Evolutionary conservation across 2,329 filamentous ascomycete species (phyloP).

Genomic region (Claviceps purpurea): DNA sequence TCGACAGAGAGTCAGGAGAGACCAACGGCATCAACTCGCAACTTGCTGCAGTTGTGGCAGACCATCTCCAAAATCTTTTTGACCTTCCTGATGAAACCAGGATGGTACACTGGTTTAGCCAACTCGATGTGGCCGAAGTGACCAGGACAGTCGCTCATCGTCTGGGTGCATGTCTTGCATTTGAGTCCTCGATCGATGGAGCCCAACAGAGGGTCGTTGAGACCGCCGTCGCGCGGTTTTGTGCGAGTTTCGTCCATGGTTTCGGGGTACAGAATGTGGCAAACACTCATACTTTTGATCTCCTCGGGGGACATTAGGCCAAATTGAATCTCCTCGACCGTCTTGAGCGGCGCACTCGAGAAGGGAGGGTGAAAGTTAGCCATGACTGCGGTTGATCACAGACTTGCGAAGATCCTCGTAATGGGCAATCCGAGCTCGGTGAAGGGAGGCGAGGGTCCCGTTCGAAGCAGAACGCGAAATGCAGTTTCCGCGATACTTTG

Average conservation of each 20-base stretch:
- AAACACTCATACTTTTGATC: conserved; percentile 97
- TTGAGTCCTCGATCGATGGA: conserved; percentile 93
- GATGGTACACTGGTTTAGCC: conserved; percentile 87
- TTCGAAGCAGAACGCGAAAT: conserved; percentile 8
- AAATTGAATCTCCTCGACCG: conserved; percentile 98
- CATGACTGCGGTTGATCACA: conserved; percentile 46
- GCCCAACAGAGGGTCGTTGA: conserved; percentile 91
- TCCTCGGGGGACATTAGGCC: conserved; percentile 95
- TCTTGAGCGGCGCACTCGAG: conserved; percentile 91
- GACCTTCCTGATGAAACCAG: conserved; percentile 95
- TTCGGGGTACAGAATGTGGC: conserved; percentile 93
- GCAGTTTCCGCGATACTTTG: not conserved
- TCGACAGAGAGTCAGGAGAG: conserved; percentile 38
- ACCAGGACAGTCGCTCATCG: conserved; percentile 89
- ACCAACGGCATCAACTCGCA: conserved; percentile 97
- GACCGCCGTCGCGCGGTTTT: conserved; percentile 76
- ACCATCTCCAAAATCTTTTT: conserved; percentile 99
- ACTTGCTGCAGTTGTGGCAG: conserved; percentile 97
- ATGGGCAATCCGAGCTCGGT: conserved; percentile 8
- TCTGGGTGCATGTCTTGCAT: conserved; percentile 92
- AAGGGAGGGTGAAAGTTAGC: conserved; percentile 82
- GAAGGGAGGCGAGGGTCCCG: not conserved
- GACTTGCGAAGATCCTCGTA: not conserved
- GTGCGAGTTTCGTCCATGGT: conserved; percentile 96
- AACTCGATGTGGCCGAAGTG: conserved; percentile 99